These are phyloP conservation scores for Toxoplasma gondii DNA, from an alignment of 169 alveolate species.

Conservation along the genomic window DNA sequence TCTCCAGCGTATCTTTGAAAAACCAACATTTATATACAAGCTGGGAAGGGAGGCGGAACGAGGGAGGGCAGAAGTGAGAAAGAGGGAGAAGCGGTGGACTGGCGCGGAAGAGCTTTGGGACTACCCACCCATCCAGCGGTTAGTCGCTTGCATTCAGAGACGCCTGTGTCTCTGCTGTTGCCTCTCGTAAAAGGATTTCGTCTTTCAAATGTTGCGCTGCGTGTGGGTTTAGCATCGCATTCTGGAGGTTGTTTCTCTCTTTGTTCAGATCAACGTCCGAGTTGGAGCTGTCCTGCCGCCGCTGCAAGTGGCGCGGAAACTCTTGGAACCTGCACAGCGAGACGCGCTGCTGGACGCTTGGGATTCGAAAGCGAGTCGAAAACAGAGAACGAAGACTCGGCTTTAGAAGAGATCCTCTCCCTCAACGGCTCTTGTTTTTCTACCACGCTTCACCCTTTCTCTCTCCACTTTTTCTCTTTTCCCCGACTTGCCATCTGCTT, in stretches of 20 bases:
- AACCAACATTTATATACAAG: not conserved
- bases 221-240: no score
- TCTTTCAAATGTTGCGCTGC: no score
- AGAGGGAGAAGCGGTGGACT: no score
- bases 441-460: not conserved
- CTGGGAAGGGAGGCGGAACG: not conserved
- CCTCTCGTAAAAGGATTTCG: no score
- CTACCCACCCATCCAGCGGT: no score
- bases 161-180: no score
- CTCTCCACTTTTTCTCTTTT: not conserved
- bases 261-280: conserved; percentile 71
- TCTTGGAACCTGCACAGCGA: conserved; percentile 30
- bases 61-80: no score
- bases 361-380: conserved; percentile 45
- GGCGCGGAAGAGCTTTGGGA: no score
- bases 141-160: no score
- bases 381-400: not conserved
- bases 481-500: no score
- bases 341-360: conserved; percentile 47
- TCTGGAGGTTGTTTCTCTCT: not conserved
- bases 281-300: conserved; percentile 88
- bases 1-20: no score
- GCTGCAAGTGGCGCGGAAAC: conserved; percentile 56
- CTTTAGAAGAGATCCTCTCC: not conserved
- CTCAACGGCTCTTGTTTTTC: not conserved